Evolutionary conservation across 805 yeast species (phyloP).

Genomic region (Wickerhamomyces hampshirensis): DNA sequence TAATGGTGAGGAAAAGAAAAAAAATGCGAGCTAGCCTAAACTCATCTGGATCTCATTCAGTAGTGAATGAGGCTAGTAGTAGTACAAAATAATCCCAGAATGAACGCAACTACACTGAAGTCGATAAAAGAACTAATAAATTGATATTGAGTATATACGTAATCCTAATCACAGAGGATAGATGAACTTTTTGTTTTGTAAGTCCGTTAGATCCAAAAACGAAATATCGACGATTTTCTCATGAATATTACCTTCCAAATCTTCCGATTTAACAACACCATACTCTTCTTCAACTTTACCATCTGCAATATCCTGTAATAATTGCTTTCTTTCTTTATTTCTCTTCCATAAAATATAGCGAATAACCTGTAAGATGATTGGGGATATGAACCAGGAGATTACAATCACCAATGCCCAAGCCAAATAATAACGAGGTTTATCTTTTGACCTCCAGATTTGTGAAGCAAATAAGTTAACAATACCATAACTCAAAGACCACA

Average conservation of each 20-base stretch:
- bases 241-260: slow-evolving; percentile 23
- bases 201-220: slow-evolving; percentile 48
- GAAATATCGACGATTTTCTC: slow-evolving; percentile 33
- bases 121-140: too few relatives aligned
- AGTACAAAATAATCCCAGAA: too few relatives aligned
- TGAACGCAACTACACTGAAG: too few relatives aligned
- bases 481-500: slow-evolving; percentile 35
- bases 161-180: slow-evolving; percentile 36
- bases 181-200: slow-evolving; percentile 45
- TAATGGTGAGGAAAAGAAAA: too few relatives aligned
- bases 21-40: too few relatives aligned
- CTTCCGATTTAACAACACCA: slow-evolving; percentile 20
- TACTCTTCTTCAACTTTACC: slow-evolving; percentile 26
- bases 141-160: background rate
- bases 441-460: slow-evolving; percentile 39
- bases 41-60: too few relatives aligned
- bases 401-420: slow-evolving; percentile 48
- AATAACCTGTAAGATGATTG: slow-evolving; percentile 31
- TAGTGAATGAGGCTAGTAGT: too few relatives aligned
- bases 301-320: slow-evolving; percentile 15
- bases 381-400: slow-evolving; percentile 35
- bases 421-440: slow-evolving; percentile 37
- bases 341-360: slow-evolving; percentile 31
- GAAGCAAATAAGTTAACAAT: slow-evolving; percentile 42
- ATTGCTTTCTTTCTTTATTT: slow-evolving; percentile 23